phyloP scores from a whole-genome alignment of 305 asterid species.

The Fraxinus angustifolia region DNA sequence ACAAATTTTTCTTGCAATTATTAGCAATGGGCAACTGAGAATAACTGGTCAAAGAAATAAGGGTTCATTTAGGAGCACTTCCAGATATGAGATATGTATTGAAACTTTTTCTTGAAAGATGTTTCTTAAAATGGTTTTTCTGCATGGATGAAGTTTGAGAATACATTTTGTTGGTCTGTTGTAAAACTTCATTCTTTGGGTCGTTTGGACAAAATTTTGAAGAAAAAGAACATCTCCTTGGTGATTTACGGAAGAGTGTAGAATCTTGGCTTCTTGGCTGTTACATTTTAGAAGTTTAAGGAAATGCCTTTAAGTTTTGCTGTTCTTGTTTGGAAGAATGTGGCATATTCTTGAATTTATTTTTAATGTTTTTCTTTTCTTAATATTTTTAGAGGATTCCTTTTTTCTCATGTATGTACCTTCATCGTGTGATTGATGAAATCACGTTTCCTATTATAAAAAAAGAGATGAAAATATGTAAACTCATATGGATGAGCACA shows the following conservation, averaged over 20 bases:
- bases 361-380: not conserved
- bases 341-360: not conserved
- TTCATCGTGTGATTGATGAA: not conserved
- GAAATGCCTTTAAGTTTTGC: not conserved
- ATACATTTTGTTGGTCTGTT: not conserved
- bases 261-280: not conserved
- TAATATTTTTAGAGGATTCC: not conserved
- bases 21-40: not conserved
- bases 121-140: not conserved
- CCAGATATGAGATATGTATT: not conserved
- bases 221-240: not conserved
- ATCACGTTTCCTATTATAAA: not conserved
- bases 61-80: not conserved
- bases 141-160: not conserved
- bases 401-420: not conserved
- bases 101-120: not conserved
- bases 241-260: not conserved
- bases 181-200: not conserved
- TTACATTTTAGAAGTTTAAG: not conserved
- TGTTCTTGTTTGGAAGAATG: not conserved
- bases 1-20: not conserved
- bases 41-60: not conserved
- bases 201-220: not conserved
- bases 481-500: not conserved
- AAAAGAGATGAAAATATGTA: not conserved